phyloP scores from a whole-genome alignment of 495 filamentous ascomycete genomes.

The Pseudevernia furfuracea region DNA sequence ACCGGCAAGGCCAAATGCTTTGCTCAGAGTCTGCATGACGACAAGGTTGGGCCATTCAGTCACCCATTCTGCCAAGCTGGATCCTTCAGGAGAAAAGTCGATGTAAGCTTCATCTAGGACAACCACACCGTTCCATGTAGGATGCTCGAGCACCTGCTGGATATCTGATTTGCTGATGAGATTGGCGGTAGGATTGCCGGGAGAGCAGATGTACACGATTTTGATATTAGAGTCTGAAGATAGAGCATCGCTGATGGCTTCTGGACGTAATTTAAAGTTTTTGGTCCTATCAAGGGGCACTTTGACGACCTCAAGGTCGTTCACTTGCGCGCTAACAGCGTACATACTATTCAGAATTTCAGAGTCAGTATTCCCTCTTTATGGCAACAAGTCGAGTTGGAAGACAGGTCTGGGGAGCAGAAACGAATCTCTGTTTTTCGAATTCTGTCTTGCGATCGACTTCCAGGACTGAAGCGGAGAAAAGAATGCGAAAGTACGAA shows the following conservation, averaged over 20 bases:
- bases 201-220: conserved; percentile 82
- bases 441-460: neutral
- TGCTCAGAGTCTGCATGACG: conserved; percentile 94
- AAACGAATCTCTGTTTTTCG: neutral
- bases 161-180: conserved; percentile 72
- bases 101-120: conserved; percentile 95
- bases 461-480: neutral
- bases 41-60: conserved; percentile 91
- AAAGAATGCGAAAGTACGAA: neutral
- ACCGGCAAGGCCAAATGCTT: conserved; percentile 91
- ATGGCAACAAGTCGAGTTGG: neutral
- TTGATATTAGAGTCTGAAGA: conserved; percentile 65
- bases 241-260: conserved; percentile 57
- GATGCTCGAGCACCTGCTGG: conserved; percentile 66
- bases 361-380: neutral
- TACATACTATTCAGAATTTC: conserved; percentile 57
- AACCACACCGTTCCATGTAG: conserved; percentile 90
- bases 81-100: conserved; percentile 76
- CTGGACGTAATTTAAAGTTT: conserved; percentile 62
- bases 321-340: conserved; percentile 82
- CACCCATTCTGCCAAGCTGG: conserved; percentile 88
- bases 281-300: conserved; percentile 60
- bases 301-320: conserved; percentile 79
- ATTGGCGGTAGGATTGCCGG: conserved; percentile 84
- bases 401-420: neutral